A percentile compares a stretch with the other conserved stretches of the same genome.
These are phyloP conservation scores for Geosmithia putterillii DNA, from an alignment of 2,329 filamentous ascomycete genomes.

Conservation along the genomic window DNA sequence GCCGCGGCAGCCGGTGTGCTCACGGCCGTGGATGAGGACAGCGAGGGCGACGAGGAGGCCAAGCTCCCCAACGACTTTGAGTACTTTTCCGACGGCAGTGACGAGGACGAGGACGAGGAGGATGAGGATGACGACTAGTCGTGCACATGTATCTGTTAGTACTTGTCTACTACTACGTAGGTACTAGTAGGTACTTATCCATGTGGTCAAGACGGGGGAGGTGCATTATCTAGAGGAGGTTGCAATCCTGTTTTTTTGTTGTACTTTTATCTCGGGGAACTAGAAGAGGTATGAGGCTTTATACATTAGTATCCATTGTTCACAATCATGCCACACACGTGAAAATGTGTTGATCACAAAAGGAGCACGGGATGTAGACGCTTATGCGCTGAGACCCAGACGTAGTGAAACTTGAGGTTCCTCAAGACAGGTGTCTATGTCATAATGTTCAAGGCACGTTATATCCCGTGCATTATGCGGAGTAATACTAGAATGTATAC, in stretches of 20 bases:
- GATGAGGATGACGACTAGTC: constrained; percentile 9
- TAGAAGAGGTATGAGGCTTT: background rate
- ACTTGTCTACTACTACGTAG: background rate
- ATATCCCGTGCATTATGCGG: too few relatives aligned
- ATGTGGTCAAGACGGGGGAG: background rate
- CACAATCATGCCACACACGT: too few relatives aligned
- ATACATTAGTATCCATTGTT: too few relatives aligned
- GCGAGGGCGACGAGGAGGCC: constrained; percentile 62
- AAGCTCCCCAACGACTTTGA: constrained; percentile 61
- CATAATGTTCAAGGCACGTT: too few relatives aligned
- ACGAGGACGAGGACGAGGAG: constrained; percentile 28
- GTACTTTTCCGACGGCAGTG: constrained; percentile 55
- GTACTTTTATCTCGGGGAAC: background rate
- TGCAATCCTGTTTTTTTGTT: background rate
- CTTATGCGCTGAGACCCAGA: too few relatives aligned
- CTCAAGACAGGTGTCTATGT: too few relatives aligned
- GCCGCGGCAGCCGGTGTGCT: constrained; percentile 68
- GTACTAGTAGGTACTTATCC: too few relatives aligned
- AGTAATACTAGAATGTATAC: too few relatives aligned
- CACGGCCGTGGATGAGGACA: constrained; percentile 79
- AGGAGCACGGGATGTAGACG: too few relatives aligned
- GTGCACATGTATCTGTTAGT: too few relatives aligned
- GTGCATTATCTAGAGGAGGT: background rate
- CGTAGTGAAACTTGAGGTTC: too few relatives aligned
- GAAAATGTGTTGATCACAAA: too few relatives aligned